phyloP scores from a whole-genome alignment of 2,329 filamentous ascomycete genomes.

The Sordariomycetes sp. region DNA sequence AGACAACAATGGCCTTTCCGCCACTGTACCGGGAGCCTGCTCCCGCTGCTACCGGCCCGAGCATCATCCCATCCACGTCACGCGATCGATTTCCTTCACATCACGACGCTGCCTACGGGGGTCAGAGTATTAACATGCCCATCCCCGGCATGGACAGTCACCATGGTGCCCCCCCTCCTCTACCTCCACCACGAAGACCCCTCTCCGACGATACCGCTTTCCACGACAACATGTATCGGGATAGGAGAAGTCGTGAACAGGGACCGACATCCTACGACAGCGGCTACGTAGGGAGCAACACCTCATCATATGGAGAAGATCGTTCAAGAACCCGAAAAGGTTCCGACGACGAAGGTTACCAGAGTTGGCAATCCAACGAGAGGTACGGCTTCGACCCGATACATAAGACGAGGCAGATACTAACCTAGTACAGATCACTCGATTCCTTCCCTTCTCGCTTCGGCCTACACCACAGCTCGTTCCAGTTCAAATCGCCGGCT shows the following conservation, averaged over 20 bases:
- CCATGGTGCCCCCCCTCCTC: slow-evolving; percentile 29
- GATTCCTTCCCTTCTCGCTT: slow-evolving; percentile 32
- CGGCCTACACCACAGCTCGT: slow-evolving; percentile 40
- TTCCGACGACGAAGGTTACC: slow-evolving; percentile 31
- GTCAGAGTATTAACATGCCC: slow-evolving; percentile 28
- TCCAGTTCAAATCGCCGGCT: slow-evolving; percentile 35
- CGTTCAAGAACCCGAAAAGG: slow-evolving; percentile 20
- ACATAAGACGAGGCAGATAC: slow-evolving; percentile 4
- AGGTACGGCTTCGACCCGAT: slow-evolving; percentile 24
- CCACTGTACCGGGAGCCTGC: slow-evolving; percentile 24
- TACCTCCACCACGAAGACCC: slow-evolving; percentile 33
- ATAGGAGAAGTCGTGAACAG: slow-evolving; percentile 18
- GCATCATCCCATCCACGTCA: slow-evolving; percentile 22
- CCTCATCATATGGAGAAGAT: slow-evolving; percentile 23
- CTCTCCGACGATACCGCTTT: slow-evolving; percentile 23
- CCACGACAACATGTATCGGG: slow-evolving; percentile 17
- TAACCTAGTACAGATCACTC: slow-evolving; percentile 25
- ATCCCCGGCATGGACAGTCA: slow-evolving; percentile 28
- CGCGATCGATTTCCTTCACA: slow-evolving; percentile 17
- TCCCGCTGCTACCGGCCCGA: slow-evolving; percentile 19
- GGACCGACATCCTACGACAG: too few species aligned
- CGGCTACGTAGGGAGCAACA: slow-evolving; percentile 33
- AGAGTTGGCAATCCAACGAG: slow-evolving; percentile 30
- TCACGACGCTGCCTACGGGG: slow-evolving; percentile 20
- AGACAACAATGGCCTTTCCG: slow-evolving; percentile 17